A percentile compares a stretch with the other conserved stretches of the same genome.
Evolutionary conservation across 371 early-diverging fungal genomes (phyloP).

Genomic region (Polyrhizophydium stewartii): DNA sequence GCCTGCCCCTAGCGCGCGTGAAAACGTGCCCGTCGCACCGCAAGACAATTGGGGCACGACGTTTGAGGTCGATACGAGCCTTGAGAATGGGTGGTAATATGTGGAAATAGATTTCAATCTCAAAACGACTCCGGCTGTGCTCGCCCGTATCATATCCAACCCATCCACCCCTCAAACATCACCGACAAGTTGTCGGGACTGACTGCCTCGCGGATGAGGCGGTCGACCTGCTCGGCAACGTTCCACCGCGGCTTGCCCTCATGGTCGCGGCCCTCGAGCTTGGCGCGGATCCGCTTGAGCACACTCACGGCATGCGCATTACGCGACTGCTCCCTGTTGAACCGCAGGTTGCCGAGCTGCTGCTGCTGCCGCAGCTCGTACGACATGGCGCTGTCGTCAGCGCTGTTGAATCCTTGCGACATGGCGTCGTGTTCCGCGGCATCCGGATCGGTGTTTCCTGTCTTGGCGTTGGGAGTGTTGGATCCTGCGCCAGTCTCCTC

Average conservation of each 20-base stretch:
- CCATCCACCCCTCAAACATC: slow-evolving; percentile 75
- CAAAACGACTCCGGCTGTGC: neutral
- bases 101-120: neutral
- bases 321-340: slow-evolving; percentile 36
- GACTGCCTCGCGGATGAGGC: slow-evolving; percentile 44
- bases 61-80: no score
- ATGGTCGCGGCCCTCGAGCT: slow-evolving; percentile 67
- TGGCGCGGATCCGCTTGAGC: slow-evolving; percentile 58
- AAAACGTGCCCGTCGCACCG: no score
- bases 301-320: slow-evolving; percentile 59
- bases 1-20: no score
- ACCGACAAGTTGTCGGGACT: slow-evolving; percentile 61
- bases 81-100: no score
- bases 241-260: slow-evolving; percentile 19
- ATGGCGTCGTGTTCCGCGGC: no score
- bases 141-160: slow-evolving; percentile 50
- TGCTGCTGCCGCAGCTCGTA: no score
- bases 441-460: no score
- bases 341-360: neutral
- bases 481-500: no score
- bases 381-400: no score
- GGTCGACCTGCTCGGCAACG: slow-evolving; percentile 47
- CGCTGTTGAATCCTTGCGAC: no score
- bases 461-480: no score
- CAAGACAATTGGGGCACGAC: no score